These are phyloP conservation scores for Simplicillium sp. DNA, from an alignment of 2,329 filamentous ascomycete genomes.

Conservation along the genomic window DNA sequence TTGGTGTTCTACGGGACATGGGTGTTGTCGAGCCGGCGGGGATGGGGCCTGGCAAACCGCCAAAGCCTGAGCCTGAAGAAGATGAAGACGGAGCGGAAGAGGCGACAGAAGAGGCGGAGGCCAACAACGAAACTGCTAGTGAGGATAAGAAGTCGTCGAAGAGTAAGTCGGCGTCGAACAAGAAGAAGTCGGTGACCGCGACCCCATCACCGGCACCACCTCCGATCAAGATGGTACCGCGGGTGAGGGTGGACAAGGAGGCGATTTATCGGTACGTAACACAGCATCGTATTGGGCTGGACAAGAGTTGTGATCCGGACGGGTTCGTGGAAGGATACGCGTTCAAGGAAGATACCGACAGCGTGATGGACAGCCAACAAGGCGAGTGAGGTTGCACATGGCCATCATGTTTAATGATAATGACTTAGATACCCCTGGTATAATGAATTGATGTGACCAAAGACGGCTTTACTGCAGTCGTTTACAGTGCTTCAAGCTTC, in stretches of 20 bases:
- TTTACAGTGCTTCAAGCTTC: too few species aligned
- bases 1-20: conserved; percentile 73
- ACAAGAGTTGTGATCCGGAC: conserved; percentile 59
- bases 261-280: conserved; percentile 58
- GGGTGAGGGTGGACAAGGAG: conserved; percentile 43
- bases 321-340: conserved; percentile 67
- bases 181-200: conserved; percentile 1
- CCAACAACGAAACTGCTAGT: too few species aligned
- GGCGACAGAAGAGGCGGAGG: conserved; percentile 10
- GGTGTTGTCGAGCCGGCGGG: conserved; percentile 53
- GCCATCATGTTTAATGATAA: too few species aligned
- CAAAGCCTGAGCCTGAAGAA: conserved; percentile 3
- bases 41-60: conserved; percentile 30
- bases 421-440: too few species aligned
- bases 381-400: too few species aligned
- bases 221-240: conserved; percentile 22
- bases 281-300: conserved; percentile 51
- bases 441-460: too few species aligned
- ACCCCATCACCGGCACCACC: neutral
- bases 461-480: too few species aligned
- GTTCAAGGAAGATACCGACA: conserved; percentile 27
- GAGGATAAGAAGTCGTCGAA: conserved; percentile 11
- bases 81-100: conserved; percentile 9
- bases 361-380: neutral
- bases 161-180: conserved; percentile 2